Base-by-base conservation (phyloP, 179 eudicot species). In the Spinacia oleracea region DNA sequence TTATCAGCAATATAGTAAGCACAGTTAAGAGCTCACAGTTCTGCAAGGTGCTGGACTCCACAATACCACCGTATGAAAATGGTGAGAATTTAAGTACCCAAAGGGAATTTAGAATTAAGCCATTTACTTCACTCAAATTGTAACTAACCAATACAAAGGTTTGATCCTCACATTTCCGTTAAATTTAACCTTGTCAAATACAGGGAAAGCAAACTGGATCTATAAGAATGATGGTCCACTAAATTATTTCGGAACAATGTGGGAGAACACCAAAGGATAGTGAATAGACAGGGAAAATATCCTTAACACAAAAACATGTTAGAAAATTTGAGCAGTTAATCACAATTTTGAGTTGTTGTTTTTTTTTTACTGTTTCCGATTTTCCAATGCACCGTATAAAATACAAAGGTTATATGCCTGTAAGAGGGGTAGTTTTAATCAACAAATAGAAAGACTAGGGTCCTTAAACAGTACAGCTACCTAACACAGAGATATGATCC, bases 161-260 rank as follows among this genome's bases (percentile, higher is more conserved):
- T 59, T 59, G 31, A 59, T 25, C 64, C 64, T 23, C 40, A 59
- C 32, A 59, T 59, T 25, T 12, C 14, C 16, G 25, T 12, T 8
- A 59, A 59, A 0, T 25, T 25, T 14, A 23, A 59, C 32, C 64
- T 59, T 23, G 64, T 59, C 64, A 59, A 58, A 32, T 59, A 59
- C 63, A 58, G 63, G 63, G 31, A 29, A 59, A 59, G 32, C 64
- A 59, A 59, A 59, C 31, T 58, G 29, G 64, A 59, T 59, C 64
- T 1, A 23, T 59, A 25, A 7, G 64, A 3, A 59, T 23, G 64
- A 59, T 59, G 64, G 50, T 53, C 58, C 25, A 53, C 23, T 18
- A 53, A 16, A 5, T 53, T 20, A 53, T 53, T 20, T 53, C 23
- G 18, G 23, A 21, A 53, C 58, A 53, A 0, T 20, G 11, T 45